Conservation (phyloP, 352 stramenopile species). For the Globisporangium carolinianum region DNA sequence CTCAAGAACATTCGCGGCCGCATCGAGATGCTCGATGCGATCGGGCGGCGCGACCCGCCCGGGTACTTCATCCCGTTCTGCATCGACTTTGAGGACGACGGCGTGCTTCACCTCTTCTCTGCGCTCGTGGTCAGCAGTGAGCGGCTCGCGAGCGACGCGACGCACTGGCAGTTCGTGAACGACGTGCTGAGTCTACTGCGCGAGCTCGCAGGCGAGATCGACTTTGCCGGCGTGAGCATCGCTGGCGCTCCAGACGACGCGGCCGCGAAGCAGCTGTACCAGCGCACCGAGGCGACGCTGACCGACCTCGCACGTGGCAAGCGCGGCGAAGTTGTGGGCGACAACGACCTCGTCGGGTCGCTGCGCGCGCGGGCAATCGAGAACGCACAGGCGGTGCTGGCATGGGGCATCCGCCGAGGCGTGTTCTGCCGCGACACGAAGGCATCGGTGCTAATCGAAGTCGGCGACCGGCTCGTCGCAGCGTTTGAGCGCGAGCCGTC, state of each 20-base stretch:
- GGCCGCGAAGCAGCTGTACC: constrained; percentile 17
- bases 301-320: neutral
- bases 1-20: constrained; percentile 57
- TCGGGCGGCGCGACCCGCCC: constrained; percentile 26
- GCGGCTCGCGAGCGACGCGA: neutral
- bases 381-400: constrained; percentile 26
- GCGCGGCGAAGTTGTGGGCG: neutral
- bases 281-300: constrained; percentile 19
- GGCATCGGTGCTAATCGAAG: constrained; percentile 2
- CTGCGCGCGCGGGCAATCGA: constrained; percentile 19
- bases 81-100: constrained; percentile 42
- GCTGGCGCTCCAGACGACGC: constrained; percentile 13
- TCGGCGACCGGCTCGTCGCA: constrained; percentile 5
- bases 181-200: constrained; percentile 28
- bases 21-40: constrained; percentile 30
- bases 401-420: constrained; percentile 33
- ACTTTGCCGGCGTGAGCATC: constrained; percentile 27
- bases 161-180: constrained; percentile 11
- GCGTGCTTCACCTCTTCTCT: constrained; percentile 28
- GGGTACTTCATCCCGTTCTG: constrained; percentile 63
- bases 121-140: constrained; percentile 18
- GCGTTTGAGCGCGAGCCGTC: neutral
- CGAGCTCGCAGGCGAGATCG: constrained; percentile 29
- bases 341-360: neutral
- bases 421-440: constrained; percentile 22